Base-by-base conservation (phyloP, 225 moss, liverwort and hornwort genomes). In the Pseudisothecium myosuroides region DNA sequence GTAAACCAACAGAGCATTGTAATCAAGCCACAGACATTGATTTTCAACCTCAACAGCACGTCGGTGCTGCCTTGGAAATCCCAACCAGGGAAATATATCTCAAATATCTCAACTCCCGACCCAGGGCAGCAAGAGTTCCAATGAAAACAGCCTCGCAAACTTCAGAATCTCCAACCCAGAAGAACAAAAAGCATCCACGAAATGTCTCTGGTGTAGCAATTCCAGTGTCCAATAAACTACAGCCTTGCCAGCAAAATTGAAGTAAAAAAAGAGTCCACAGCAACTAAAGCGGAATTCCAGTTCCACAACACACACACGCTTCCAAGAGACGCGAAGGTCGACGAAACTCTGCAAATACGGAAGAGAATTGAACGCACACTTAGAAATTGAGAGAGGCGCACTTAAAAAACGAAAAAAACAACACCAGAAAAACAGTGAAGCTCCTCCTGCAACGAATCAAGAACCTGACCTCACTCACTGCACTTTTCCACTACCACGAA, bases 161-260 rank as follows among this genome's bases (percentile, higher is more conserved):
- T 82, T 56, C 73, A 65, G 69, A 74, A 74, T 73, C 86, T 85
- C 45, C 86, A 84, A 60, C 47, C 67, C 29, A 58, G 49, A 56
- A 14, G 56, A 76, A 36, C 76, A 50, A 56, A 54, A 60, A 62
- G 32, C 56, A 84, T 67, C 45, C 83, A 29, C 37, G 15, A 84
- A 89, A 66, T 67, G 58, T 79, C 77, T 66, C 89, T 60, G 84
- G 19, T 67, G 93, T 11, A 94, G 88, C 37, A 89, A 85, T 58
- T 88, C 90, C 56, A 90, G 76, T 19, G 91, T 72, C 32, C 61
- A 75, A 76, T 41, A 41, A 65, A 92, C 93, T 62, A 63, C 59
- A 65, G 60, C 59, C 71, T 61, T 86, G 41, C 85, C 58, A 60
- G 58, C 24, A 56, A 37, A 45, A n/a, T 66, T 67, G 49, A 17